These are phyloP conservation scores for Saturnispora kantuleensis DNA, from an alignment of 805 yeast species.

Conservation along the genomic window DNA sequence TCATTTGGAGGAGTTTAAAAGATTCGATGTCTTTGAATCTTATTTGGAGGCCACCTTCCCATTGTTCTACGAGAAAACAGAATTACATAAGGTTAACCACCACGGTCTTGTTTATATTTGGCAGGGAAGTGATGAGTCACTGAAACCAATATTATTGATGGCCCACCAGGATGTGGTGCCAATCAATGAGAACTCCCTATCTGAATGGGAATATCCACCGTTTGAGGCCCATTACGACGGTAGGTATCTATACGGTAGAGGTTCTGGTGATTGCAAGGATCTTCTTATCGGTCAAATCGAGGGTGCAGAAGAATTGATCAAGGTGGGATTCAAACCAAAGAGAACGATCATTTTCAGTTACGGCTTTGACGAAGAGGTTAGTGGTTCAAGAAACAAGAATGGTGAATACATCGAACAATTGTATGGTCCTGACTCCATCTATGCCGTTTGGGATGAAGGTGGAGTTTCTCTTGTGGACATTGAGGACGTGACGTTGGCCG, in stretches of 20 bases:
- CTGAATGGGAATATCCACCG: conserved; percentile 32
- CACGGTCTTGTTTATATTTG: conserved; percentile 37
- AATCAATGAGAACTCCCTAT: conserved; percentile 31
- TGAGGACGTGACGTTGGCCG: conserved; percentile 32
- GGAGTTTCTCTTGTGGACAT: conserved; percentile 27
- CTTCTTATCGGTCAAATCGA: conserved; percentile 32
- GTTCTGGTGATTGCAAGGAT: conserved; percentile 35
- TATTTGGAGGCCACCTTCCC: conserved; percentile 35
- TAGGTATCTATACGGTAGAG: conserved; percentile 30
- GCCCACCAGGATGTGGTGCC: conserved; percentile 49
- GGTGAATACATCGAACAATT: conserved; percentile 26
- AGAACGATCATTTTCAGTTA: conserved; percentile 38
- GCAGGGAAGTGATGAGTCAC: conserved; percentile 30
- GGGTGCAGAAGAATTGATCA: conserved; percentile 23
- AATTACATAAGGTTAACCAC: conserved; percentile 32
- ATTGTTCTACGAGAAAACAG: conserved; percentile 24
- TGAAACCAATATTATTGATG: conserved; percentile 37
- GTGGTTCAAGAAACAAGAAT: conserved; percentile 30
- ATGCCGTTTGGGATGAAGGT: conserved; percentile 39
- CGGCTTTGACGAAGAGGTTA: conserved; percentile 43
- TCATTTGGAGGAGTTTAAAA: conserved; percentile 38
- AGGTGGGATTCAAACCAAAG: conserved; percentile 30
- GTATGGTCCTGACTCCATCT: conserved; percentile 35
- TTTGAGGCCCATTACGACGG: conserved; percentile 32
- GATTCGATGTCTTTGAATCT: conserved; percentile 27